phyloP scores from a whole-genome alignment of 2,329 filamentous ascomycete species.

The Fusarium xylarioides region DNA sequence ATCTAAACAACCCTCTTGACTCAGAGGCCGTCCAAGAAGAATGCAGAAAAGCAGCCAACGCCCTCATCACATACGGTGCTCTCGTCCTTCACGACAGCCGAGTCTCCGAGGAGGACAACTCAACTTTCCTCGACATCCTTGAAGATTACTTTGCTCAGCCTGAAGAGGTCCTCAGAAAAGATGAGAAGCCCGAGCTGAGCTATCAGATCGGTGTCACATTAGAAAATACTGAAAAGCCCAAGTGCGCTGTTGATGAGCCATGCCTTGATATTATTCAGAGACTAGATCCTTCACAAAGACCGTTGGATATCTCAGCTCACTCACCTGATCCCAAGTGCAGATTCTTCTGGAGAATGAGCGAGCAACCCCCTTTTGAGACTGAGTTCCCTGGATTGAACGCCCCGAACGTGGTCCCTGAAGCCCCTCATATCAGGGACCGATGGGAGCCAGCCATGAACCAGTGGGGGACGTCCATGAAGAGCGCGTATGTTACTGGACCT shows the following conservation, averaged over 20 bases:
- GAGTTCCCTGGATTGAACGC: constrained; percentile 65
- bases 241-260: constrained; percentile 69
- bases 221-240: constrained; percentile 70
- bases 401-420: constrained; percentile 62
- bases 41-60: constrained; percentile 62
- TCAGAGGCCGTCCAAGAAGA: constrained; percentile 59
- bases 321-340: constrained; percentile 68
- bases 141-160: constrained; percentile 72
- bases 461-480: constrained; percentile 69
- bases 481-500: constrained; percentile 55
- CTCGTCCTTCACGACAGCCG: constrained; percentile 68
- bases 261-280: constrained; percentile 66
- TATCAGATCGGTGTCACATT: constrained; percentile 71
- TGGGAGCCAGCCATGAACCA: constrained; percentile 65
- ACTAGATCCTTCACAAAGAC: constrained; percentile 63
- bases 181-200: constrained; percentile 66
- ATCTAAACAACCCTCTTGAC: constrained; percentile 55
- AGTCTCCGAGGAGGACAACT: constrained; percentile 64
- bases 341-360: constrained; percentile 70
- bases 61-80: constrained; percentile 68
- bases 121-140: constrained; percentile 67
- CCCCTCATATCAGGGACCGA: constrained; percentile 56
- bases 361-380: constrained; percentile 62
- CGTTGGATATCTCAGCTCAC: constrained; percentile 66
- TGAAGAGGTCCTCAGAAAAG: constrained; percentile 53